A percentile compares a stretch with the other conserved stretches of the same genome.
Conservation (phyloP, 495 filamentous ascomycete genomes). For the Talaromyces borbonicus region DNA sequence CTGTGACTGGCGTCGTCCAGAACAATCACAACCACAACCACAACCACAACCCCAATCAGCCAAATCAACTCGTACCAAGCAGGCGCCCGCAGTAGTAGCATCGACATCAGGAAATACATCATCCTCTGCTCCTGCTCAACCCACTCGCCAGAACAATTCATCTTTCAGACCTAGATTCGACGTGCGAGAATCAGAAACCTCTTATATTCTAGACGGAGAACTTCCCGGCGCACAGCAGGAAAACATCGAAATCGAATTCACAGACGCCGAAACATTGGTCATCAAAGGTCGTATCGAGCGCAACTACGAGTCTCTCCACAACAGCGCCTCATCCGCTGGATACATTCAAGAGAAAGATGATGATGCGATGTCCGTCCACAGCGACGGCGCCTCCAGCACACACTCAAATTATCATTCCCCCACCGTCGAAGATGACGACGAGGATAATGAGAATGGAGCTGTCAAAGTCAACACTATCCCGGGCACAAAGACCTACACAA, state of each 20-base stretch:
- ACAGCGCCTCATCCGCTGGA: constrained; percentile 11
- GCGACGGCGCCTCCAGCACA: constrained; percentile 14
- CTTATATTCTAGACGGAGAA: constrained; percentile 80
- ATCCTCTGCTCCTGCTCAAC: constrained; percentile 8
- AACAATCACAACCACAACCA: background rate
- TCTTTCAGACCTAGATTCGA: constrained; percentile 73
- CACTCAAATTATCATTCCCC: constrained; percentile 20
- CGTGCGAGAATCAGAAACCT: constrained; percentile 53
- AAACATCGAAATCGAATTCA: constrained; percentile 76
- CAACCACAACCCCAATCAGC: no score
- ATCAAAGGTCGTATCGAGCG: constrained; percentile 62
- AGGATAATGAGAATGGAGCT: constrained; percentile 28
- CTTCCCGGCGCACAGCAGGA: constrained; percentile 74
- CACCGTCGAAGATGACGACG: constrained; percentile 56
- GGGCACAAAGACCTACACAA: constrained; percentile 8
- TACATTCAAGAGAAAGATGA: constrained; percentile 8
- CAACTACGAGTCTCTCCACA: constrained; percentile 35
- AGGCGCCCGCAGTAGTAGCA: constrained; percentile 9
- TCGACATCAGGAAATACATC: constrained; percentile 10
- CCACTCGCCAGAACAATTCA: no score
- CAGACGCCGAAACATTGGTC: constrained; percentile 63
- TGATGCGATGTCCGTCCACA: background rate
- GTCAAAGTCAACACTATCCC: constrained; percentile 8
- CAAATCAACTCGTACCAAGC: constrained; percentile 13
- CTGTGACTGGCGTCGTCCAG: constrained; percentile 36